Base-by-base conservation (phyloP, 805 yeast genomes). In the Diddensiella caesifluorescens region DNA sequence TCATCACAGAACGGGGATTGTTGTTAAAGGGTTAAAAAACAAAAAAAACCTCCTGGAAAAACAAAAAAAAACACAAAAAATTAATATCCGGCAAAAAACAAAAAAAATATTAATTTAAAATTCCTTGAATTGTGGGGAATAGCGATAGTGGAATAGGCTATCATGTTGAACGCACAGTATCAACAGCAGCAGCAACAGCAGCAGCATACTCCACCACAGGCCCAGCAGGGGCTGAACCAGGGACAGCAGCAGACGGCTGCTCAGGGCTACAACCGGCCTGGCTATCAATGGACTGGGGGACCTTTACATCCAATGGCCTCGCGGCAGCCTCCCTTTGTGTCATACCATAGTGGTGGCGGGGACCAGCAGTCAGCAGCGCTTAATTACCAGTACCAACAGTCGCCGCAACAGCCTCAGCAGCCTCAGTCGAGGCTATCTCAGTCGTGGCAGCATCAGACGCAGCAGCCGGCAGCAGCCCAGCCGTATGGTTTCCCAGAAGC, bases 381-480 rank as follows among this genome's bases (percentile, higher is more conserved):
- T 22, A 21, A 25, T 18, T 39, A 30, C 15, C 46, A 38, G 32
- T 4, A 20, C 12, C 46, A 33, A 36, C 33, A 22, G 21, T 4
- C 35, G 9, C 38, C 21, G 18, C 42, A 38, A 26, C 49, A 42
- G 42, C 44, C 20, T 7, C 21, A 41, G 42, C 39, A 32, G 33
- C 26, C 33, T 19, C 19, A n/a, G 18, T 28, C 19, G 16, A 19
- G n/a, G 13, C 19, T n/a, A 28, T 6, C 10, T 22, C 56, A 48
- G 30, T 50, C 38, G 34, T 54, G 44, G 35, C 47, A 32, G 42
- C 47, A 19, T 44, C 42, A 42, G 39, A 47, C 41, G 42, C 47
- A 45, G 42, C 45, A 28, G 20, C 48, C 26, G 42, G 47, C 20
- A 42, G 47, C 31, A 41, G 54, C 29, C 23, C 44, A 41, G 30